Conservation (phyloP, 139 green algal species). For the Picochlorum sp. region DNA sequence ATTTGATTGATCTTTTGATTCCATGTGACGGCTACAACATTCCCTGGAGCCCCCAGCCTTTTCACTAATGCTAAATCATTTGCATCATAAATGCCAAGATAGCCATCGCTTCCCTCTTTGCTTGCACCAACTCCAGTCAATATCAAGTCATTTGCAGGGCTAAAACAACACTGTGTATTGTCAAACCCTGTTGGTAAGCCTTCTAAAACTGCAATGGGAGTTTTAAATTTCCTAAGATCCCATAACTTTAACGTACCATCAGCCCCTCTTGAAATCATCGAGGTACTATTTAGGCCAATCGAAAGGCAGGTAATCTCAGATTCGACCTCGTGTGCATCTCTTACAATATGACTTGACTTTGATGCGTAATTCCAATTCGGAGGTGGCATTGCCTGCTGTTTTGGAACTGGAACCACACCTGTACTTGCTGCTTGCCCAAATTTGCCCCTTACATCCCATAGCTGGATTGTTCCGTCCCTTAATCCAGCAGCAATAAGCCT, state of each 20-base stretch:
- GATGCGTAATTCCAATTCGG: conserved; percentile 72
- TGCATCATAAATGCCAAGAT: conserved; percentile 32
- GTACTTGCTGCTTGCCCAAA: conserved; percentile 66
- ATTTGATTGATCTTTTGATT: conserved; percentile 91
- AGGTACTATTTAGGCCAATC: conserved; percentile 58
- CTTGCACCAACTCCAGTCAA: conserved; percentile 49
- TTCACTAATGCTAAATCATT: conserved; percentile 35
- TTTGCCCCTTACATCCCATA: conserved; percentile 70
- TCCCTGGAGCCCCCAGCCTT: conserved; percentile 41
- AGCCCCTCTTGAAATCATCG: conserved; percentile 55
- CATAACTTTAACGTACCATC: conserved; percentile 85
- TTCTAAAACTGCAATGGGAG: conserved; percentile 40
- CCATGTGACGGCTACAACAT: conserved; percentile 61
- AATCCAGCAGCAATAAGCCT: conserved; percentile 69
- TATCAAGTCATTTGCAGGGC: conserved; percentile 67
- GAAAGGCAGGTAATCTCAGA: conserved; percentile 65
- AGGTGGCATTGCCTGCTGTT: conserved; percentile 54
- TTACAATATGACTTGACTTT: conserved; percentile 27
- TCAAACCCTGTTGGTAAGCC: conserved; percentile 46
- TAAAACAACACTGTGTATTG: conserved; percentile 59
- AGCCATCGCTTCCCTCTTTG: conserved; percentile 18
- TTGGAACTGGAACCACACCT: conserved; percentile 46
- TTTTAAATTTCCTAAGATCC: conserved; percentile 66
- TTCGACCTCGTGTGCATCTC: conserved; percentile 34
- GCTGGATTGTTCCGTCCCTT: conserved; percentile 79